A percentile compares a stretch with the other conserved stretches of the same genome.
Evolutionary conservation across 1,139 yeast species (phyloP).

Genomic region (Diutina ranongensis): DNA sequence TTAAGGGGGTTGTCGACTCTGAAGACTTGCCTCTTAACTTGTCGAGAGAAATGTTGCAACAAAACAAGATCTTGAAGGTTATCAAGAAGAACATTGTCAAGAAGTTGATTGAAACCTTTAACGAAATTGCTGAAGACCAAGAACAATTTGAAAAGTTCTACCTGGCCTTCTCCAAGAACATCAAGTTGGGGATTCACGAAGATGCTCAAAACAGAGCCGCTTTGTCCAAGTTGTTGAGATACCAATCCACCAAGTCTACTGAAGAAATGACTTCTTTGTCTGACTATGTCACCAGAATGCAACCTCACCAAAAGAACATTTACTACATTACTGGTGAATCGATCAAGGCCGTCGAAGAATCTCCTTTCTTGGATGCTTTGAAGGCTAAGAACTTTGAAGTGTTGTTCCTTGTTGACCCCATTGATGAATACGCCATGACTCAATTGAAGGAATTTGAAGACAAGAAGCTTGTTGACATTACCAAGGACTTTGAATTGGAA

Average conservation of each 20-base stretch:
- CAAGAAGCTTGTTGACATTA: conserved; percentile 96
- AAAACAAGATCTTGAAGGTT: conserved; percentile 98
- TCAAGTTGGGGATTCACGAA: conserved; percentile 98
- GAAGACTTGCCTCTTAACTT: conserved; percentile 99
- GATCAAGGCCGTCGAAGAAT: conserved; percentile 93
- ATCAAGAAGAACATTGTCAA: conserved; percentile 98
- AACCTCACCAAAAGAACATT: conserved; percentile 98
- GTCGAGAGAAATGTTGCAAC: conserved; percentile 99
- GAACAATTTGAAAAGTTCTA: conserved; percentile 99
- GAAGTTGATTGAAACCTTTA: conserved; percentile 97
- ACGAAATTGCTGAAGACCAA: conserved; percentile 97
- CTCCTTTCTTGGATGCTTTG: conserved; percentile 98
- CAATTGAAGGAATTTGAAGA: conserved; percentile 99
- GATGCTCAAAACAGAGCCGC: conserved; percentile 96
- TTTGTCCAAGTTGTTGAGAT: conserved; percentile 93
- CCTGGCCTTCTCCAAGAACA: conserved; percentile 95
- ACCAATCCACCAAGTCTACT: conserved; percentile 88
- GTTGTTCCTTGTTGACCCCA: conserved; percentile 95
- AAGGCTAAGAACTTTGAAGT: conserved; percentile 99
- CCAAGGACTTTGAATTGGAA: conserved; percentile 98
- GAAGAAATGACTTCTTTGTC: conserved; percentile 92
- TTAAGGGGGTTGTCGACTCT: conserved; percentile 99
- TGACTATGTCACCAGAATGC: conserved; percentile 99
- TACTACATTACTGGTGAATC: conserved; percentile 99
- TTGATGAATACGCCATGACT: conserved; percentile 98